Evolutionary conservation across 2,329 filamentous ascomycete genomes (phyloP), one percentile per base, ranked within the genome.

Genomic region (Exophiala dermatitidis): DNA sequence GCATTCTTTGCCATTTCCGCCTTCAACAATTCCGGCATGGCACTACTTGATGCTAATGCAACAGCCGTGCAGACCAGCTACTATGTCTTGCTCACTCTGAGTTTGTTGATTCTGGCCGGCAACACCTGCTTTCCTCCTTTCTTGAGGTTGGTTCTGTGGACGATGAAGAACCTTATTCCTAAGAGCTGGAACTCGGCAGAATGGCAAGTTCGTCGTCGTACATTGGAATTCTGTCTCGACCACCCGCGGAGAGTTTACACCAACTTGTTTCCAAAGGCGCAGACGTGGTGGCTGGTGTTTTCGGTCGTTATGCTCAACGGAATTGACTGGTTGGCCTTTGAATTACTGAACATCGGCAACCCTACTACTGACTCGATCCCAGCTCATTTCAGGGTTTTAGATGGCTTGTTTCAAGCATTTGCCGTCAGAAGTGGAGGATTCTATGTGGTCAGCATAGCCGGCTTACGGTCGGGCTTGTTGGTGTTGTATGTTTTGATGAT

Each of bases 401-500:
- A 79, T 19, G 78, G 78, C 6, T 69, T 83, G 0, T 83, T 83
- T 65, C 80, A 83, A 67, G 78, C 80, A 60, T 57, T 80, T 62
- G 67, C 74, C 57, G 65, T 77, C 54, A 58, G 79, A 63, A 69
- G 72, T 66, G 65, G 79, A 55, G 67, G 79, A 62, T 67, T 73
- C 71, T 68, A 78, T 68, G 62, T 80, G 29, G 64, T 81, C 32
- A 65, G 70, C 12, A 71, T 81, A 8, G 65, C 76, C 2, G 65
- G 64, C 1, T 69, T 82, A 1, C 74, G 75, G 26, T 76, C 79
- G 9, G 74, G 71, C 3, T 70, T 81, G 2, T 78, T 80, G 51
- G 89, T 94, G 9, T 88, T 90, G 28, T 97, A 96, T 72, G 76
- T 97, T 70, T 84, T 97, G 69, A 97, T 97, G 93, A 97, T 97